Evolutionary conservation across 2,329 filamentous ascomycete species (phyloP), one percentile per base, ranked within the genome.

Genomic region (Bertia moriformis): DNA sequence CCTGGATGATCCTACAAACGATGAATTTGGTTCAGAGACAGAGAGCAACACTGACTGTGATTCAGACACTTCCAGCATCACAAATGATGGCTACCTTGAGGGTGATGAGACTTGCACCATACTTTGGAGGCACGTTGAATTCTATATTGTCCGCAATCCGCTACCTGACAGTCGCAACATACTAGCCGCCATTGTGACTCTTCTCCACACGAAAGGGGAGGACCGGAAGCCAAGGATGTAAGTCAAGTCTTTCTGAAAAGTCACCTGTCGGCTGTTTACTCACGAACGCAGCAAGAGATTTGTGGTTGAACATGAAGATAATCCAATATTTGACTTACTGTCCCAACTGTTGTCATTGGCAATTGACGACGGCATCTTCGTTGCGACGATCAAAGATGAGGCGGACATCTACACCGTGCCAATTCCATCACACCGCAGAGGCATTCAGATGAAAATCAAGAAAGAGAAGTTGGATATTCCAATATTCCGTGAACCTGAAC

Each of bases 141-240:
- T 50, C 38, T 43, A 44, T 36, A 48, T 50, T 39, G 32, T 49
- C 18, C 29, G 33, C 18, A 49, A 45, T 37, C 44, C 41, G 1
- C 3, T 20, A 19, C 37, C 27, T 3, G 40, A 43, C 4, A 17
- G 36, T 30, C 41, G 15, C 19, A 39, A 49, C 39, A 27, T 49
- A 1, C 38, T 48, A 2, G 14, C 43, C 15, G 41, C 44, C 19
- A 46, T 48, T 37, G 18, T 48, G 22, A 47, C 43, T 14, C 38
- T 48, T 2, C 38, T 50, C 38, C 41, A 48, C 32, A 50, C 39
- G 4, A 49, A 49, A 39, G 42, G 39, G 7, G 43, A 49, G 39
- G 44, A 49, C 30, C 39, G 18, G 35, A 50, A 49, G 38, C 43
- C 38, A 10, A n/a, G 40, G 39, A 45, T 49, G 39, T 49, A 44